Evolutionary conservation across 768 basidiomycete genomes (phyloP), one percentile per base, ranked within the genome.

Genomic region (Mycena epipterygia): DNA sequence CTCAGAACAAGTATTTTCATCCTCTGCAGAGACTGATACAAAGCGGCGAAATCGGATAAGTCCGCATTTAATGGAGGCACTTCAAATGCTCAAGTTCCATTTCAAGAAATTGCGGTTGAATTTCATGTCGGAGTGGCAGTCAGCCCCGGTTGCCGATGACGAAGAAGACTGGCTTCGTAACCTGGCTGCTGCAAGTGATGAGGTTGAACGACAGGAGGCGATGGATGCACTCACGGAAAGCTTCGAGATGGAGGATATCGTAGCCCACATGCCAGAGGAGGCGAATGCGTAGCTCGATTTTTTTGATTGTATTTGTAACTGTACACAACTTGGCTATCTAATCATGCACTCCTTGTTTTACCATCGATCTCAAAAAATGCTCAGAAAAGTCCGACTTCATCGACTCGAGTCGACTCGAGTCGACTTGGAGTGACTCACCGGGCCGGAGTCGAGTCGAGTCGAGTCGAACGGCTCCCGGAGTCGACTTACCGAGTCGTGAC

Each of bases 71-170:
- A 58, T 58, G 57, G 57, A 58, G 39, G 57, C 57, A 42, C 39
- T 58, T 39, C 57, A 58, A 42, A 58, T 58, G 57, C 57, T 58
- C 57, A 58, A 58, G 57, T 58, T 58, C 39, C 35, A 39, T 41
- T 58, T 58, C 39, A 58, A 58, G 39, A 58, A 58, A 42, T 41
- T 27, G 17, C 57, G 57, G 53, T 37, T 56, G 53, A 56, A 56
- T 56, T 59, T 59, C 57, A 59, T 59, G 57, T 59, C 57, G 29
- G 57, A 59, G 57, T 59, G 57, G 57, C 57, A 59, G 57, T 59
- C 41, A 44, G 57, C 57, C 41, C 57, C 57, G 57, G 41, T 59
- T 44, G 57, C 57, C 41, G 57, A 59, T 44, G 57, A 59, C 57
- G 41, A 59, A 59, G 57, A 59, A 59, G 57, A 59, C 57, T 32